Conservation (phyloP, 345 rosid species). For the Camelina hispida region DNA sequence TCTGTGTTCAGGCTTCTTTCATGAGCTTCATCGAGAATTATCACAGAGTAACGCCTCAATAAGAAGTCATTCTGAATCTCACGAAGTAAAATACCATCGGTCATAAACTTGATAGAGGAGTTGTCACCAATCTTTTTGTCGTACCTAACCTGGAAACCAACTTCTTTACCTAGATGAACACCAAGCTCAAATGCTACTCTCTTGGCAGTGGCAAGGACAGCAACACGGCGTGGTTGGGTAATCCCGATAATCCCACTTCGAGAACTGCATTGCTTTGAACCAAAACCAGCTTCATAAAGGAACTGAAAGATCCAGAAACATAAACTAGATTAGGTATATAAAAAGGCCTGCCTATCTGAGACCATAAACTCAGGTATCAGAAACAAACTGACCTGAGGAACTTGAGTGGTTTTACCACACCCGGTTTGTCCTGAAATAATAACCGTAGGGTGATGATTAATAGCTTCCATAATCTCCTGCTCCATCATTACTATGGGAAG, state of each 20-base stretch:
- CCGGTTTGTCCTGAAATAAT: constrained; percentile 94
- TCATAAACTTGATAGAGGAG: constrained; percentile 90
- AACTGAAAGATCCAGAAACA: constrained; percentile 57
- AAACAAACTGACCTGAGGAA: constrained; percentile 75
- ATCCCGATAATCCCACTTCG: constrained; percentile 84
- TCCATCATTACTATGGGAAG: constrained; percentile 98
- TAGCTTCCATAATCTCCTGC: constrained; percentile 97
- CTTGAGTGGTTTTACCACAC: constrained; percentile 97
- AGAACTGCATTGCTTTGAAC: constrained; percentile 54
- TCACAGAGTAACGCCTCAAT: constrained; percentile 79
- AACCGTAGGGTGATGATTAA: constrained; percentile 62
- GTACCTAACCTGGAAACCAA: constrained; percentile 96
- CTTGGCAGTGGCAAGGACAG: constrained; percentile 93
- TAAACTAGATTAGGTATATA: not conserved
- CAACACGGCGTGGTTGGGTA: constrained; percentile 97
- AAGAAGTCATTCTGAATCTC: constrained; percentile 89
- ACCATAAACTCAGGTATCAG: constrained; percentile 3
- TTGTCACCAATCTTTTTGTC: constrained; percentile 80
- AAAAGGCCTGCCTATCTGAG: not conserved
- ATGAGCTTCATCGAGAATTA: constrained; percentile 92
- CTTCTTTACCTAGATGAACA: constrained; percentile 78
- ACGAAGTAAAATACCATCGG: constrained; percentile 92
- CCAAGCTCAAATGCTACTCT: constrained; percentile 96
- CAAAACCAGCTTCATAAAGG: constrained; percentile 92
- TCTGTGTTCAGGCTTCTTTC: constrained; percentile 96